A percentile compares a stretch with the other conserved stretches of the same genome.
Conservation (phyloP, 1,284 basidiomycete species). For the Tilletiaria anomala region DNA sequence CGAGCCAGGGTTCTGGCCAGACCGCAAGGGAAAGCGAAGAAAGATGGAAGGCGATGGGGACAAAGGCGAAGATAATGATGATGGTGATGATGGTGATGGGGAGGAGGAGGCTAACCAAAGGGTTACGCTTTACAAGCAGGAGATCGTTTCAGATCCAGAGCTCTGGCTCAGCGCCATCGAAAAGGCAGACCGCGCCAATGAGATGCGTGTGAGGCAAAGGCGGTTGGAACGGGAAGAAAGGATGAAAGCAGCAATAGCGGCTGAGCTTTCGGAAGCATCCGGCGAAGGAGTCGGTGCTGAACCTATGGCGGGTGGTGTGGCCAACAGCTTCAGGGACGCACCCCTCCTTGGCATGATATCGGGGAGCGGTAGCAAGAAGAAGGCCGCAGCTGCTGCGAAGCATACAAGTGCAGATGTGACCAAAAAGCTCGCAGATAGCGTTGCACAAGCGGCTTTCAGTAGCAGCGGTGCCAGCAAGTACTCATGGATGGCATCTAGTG, state of each 20-base stretch:
- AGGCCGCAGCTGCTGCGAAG: neutral
- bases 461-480: neutral
- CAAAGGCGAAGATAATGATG: neutral
- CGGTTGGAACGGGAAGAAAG: neutral
- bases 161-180: neutral
- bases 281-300: too few species aligned
- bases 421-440: neutral
- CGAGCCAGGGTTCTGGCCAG: neutral
- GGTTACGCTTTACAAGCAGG: neutral
- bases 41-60: neutral
- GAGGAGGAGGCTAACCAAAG: neutral
- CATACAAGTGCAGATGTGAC: neutral
- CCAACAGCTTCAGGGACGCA: too few species aligned
- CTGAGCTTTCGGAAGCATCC: too few species aligned
- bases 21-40: neutral
- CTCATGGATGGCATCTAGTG: neutral
- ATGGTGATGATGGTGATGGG: neutral
- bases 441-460: neutral
- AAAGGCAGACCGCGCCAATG: neutral
- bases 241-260: neutral
- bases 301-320: too few species aligned
- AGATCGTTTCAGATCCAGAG: neutral
- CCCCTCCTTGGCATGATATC: too few species aligned
- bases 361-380: too few species aligned
- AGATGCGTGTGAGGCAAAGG: neutral